Conservation (phyloP, 176 grass and related monocot species). For the barley (Hordeum vulgare) region MorexV3_pseudomolecules_assembly NC_058523.1:335280115-335280614, state of each 20-base stretch:
- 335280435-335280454: not conserved
- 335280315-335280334: too few species aligned
- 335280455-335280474: not conserved
- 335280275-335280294: too few species aligned
- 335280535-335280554: not conserved
- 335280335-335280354: constrained; percentile 11
- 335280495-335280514: not conserved
- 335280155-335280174: too few species aligned
- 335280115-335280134: too few species aligned
- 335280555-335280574: not conserved
- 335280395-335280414: not conserved
- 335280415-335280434: not conserved
- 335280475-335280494: not conserved
- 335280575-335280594: not conserved
- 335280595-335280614: not conserved
- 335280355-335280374: not conserved
- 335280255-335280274: too few species aligned
- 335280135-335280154: too few species aligned
- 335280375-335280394: not conserved
- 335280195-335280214: too few species aligned
- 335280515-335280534: not conserved
- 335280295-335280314: too few species aligned
- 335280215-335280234: too few species aligned
- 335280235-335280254: too few species aligned
- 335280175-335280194: too few species aligned